Conservation (phyloP, 805 yeast genomes). For the Kodamaea nitidulidarum region DNA sequence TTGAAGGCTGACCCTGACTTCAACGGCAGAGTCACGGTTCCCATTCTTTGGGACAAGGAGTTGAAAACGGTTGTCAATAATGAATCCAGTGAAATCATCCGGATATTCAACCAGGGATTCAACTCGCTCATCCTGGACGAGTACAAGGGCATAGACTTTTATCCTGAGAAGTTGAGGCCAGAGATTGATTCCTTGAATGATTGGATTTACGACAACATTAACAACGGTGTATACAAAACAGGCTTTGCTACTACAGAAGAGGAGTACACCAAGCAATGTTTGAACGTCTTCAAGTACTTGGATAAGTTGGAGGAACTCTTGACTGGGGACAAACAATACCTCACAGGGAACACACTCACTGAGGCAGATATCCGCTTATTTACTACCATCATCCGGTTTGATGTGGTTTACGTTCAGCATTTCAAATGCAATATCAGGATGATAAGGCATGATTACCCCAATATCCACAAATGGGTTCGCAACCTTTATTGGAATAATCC, state of each 20-base stretch:
- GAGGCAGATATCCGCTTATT: slow-evolving; percentile 88
- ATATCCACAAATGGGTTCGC: slow-evolving; percentile 73
- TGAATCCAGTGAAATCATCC: slow-evolving; percentile 84
- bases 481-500: slow-evolving; percentile 76
- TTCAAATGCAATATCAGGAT: slow-evolving; percentile 87
- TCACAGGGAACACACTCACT: slow-evolving; percentile 66
- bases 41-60: slow-evolving; percentile 88
- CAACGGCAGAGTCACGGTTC: slow-evolving; percentile 84
- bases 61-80: slow-evolving; percentile 81
- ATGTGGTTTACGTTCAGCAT: slow-evolving; percentile 90
- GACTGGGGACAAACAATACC: slow-evolving; percentile 24
- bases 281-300: slow-evolving; percentile 57
- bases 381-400: slow-evolving; percentile 87
- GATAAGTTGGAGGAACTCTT: slow-evolving; percentile 67
- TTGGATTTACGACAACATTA: slow-evolving; percentile 81
- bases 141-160: slow-evolving; percentile 51
- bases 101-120: slow-evolving; percentile 77
- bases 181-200: slow-evolving; percentile 74
- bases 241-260: slow-evolving; percentile 87
- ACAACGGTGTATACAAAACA: slow-evolving; percentile 89
- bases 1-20: slow-evolving; percentile 72
- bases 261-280: slow-evolving; percentile 68
- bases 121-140: slow-evolving; percentile 50
- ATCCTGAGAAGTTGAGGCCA: slow-evolving; percentile 51
- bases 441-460: slow-evolving; percentile 77